Base-by-base conservation (phyloP, 2,329 filamentous ascomycete species). In the Arachnomyces sp. region DNA sequence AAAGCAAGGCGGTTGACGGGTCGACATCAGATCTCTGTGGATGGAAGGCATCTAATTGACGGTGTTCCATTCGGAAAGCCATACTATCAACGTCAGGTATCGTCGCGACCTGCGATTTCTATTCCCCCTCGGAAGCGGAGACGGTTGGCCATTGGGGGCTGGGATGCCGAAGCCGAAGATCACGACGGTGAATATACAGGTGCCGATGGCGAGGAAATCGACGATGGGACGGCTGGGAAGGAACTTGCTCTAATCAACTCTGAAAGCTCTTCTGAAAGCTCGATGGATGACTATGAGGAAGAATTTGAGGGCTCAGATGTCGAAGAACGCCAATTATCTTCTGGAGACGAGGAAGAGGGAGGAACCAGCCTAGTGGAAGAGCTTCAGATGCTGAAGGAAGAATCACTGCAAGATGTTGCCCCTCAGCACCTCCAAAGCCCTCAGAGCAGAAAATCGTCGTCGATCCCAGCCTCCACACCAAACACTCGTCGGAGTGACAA, bases 11-110 rank as follows among this genome's bases (percentile, higher is more conserved):
- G 77, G 39, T 65, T 93, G 8, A 81, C 78, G 42, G 89, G 90
- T 17, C 78, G 90, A 35, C 71, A 83, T 48, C 89, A 95, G 60
- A 93, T 95, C 39, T 79, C 83, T 0, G 54, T 67, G 2, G 83
- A 86, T 58, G 89, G 90, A 3, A 81, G 73, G 49, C 88, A 89
- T 56, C 71, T 95, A 4, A 73, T 92, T 8, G 90, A 96, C 57
- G 89, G 90, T 3, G 70, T 94, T 14, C 76, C 87, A 0, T 94
- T 90, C 58, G 89, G 90, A 2, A 76, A 82, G 44, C 80, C 82
- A 1, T 79, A 79, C 54, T 65, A 90, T 7, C 76, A 75, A 44
- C 56, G 64, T 51, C 54, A 65, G 1, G 70, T 74, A 0, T 69
- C 71, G 6, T 71, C 72, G 42, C 74, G 87, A 34, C 87, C 87